These are phyloP conservation scores for Venturia pyrina DNA, from an alignment of 2,329 filamentous ascomycete species.

Conservation along the genomic window DNA sequence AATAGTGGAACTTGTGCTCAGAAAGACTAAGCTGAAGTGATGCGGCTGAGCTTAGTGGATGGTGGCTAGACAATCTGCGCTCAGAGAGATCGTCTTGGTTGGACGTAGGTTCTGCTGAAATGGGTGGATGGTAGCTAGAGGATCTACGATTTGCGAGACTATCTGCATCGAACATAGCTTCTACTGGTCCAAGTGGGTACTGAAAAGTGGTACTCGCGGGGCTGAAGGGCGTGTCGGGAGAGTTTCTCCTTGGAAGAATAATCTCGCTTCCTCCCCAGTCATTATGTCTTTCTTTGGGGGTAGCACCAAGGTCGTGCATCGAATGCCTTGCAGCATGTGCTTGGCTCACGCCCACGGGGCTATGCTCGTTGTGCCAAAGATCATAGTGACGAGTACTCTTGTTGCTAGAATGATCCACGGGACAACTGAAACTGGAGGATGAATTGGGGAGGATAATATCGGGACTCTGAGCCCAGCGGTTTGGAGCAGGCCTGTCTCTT, in stretches of 20 bases:
- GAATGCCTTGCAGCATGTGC: neutral
- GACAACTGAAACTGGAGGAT: neutral
- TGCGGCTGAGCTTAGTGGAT: too few relatives aligned
- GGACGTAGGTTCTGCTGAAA: neutral
- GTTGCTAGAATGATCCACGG: neutral
- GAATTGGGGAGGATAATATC: neutral
- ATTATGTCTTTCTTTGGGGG: neutral
- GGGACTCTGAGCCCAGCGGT: neutral
- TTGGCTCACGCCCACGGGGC: neutral
- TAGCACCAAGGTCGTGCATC: neutral
- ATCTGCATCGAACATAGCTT: neutral
- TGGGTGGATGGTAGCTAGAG: neutral
- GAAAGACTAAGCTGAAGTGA: too few relatives aligned
- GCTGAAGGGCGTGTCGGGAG: neutral
- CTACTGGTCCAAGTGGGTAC: neutral
- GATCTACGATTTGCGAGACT: neutral
- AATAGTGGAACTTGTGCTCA: too few relatives aligned
- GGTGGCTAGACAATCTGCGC: neutral
- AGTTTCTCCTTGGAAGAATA: neutral
- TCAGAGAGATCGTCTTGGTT: neutral
- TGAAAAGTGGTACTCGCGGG: neutral
- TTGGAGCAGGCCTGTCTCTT: neutral
- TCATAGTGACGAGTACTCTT: neutral
- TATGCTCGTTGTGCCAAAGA: neutral
- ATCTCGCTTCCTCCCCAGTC: neutral